Percentiles rank a stretch among this genome's conserved stretches.
Evolutionary conservation across 345 rosid genomes (phyloP).

Genomic region (Lepidium africanum): DNA sequence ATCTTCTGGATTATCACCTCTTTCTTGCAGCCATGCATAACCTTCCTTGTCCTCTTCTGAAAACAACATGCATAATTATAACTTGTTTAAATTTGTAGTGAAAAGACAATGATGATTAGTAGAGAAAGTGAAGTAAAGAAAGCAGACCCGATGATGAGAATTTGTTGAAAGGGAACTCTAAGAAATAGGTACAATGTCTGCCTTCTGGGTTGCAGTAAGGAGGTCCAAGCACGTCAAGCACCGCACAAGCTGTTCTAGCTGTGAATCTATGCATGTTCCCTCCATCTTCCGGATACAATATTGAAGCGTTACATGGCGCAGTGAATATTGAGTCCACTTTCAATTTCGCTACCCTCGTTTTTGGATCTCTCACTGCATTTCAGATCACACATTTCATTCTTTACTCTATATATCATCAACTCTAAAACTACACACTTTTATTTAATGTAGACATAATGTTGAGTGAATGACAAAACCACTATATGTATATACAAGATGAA

Average conservation of each 20-base stretch:
- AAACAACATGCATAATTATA: background rate
- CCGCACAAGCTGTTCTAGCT: conserved; percentile 78
- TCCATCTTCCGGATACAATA: conserved; percentile 86
- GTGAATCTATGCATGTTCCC: conserved; percentile 98
- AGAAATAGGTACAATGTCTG: conserved; percentile 72
- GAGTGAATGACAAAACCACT: no score
- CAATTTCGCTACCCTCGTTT: conserved; percentile 57
- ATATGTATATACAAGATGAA: no score
- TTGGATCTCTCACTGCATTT: conserved; percentile 37
- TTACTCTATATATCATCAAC: no score
- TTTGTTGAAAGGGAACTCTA: conserved; percentile 41
- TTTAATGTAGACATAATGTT: no score
- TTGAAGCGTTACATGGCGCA: conserved; percentile 68
- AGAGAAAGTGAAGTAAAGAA: background rate
- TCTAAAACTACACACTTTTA: no score
- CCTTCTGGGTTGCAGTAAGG: conserved; percentile 74
- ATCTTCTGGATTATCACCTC: conserved; percentile 49
- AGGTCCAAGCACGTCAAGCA: conserved; percentile 88
- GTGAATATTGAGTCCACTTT: conserved; percentile 62
- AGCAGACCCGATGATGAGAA: conserved; percentile 20
- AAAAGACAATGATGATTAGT: background rate
- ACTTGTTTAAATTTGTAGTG: no score
- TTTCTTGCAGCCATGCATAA: conserved; percentile 73
- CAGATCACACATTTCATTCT: no score
- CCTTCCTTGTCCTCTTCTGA: conserved; percentile 42